Conservation (phyloP, 768 basidiomycete species). For the Hericium rajendrae region DNA sequence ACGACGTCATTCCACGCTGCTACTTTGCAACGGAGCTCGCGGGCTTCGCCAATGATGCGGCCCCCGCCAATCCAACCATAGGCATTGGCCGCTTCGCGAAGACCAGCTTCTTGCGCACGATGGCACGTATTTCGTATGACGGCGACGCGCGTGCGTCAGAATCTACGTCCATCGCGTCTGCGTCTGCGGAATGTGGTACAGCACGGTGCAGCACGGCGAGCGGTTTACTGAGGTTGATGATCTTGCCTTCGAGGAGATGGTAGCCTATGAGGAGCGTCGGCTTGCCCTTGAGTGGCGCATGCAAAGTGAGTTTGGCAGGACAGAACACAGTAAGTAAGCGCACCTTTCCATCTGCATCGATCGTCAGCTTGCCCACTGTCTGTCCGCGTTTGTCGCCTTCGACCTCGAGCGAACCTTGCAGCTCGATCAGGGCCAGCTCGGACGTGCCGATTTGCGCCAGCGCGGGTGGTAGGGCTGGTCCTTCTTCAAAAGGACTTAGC, state of each 20-base stretch:
- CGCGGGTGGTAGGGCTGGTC: slow-evolving; percentile 39
- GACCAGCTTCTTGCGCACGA: slow-evolving; percentile 75
- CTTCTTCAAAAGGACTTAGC: background rate
- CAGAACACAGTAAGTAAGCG: too few species aligned
- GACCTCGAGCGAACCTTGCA: slow-evolving; percentile 77
- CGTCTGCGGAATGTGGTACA: background rate
- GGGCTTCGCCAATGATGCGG: background rate
- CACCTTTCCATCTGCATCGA: slow-evolving; percentile 47
- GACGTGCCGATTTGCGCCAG: slow-evolving; percentile 69
- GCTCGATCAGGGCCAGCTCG: slow-evolving; percentile 75
- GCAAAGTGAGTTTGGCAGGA: too few species aligned
- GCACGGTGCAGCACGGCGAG: slow-evolving; percentile 61
- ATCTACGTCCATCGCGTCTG: slow-evolving; percentile 14
- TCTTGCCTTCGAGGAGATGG: slow-evolving; percentile 84
- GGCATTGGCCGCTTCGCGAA: slow-evolving; percentile 83
- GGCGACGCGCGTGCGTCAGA: slow-evolving; percentile 14
- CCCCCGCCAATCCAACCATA: slow-evolving; percentile 27
- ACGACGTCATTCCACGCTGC: background rate
- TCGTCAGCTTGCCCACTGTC: slow-evolving; percentile 63
- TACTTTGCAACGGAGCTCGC: background rate
- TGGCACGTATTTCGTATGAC: slow-evolving; percentile 37
- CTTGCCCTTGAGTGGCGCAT: slow-evolving; percentile 40
- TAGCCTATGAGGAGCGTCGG: slow-evolving; percentile 78
- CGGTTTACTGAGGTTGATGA: slow-evolving; percentile 68
- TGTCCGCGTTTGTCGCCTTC: slow-evolving; percentile 60